Evolutionary conservation across 2,329 filamentous ascomycete species (phyloP).

Genomic region (Aureobasidium sp.): DNA sequence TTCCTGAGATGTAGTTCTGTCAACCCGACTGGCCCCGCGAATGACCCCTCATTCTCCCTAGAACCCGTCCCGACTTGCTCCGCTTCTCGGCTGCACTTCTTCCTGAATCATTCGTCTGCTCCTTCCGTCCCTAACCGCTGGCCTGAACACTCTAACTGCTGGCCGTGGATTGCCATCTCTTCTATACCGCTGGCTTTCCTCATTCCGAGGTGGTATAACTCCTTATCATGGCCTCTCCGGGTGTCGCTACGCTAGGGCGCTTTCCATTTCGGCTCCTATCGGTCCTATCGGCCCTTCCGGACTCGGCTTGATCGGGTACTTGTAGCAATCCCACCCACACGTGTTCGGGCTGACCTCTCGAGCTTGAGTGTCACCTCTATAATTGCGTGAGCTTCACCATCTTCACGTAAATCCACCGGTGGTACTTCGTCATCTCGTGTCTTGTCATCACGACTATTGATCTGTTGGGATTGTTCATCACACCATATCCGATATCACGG

Average conservation of each 20-base stretch:
- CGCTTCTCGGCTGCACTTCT: too few relatives aligned
- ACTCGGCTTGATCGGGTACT: neutral
- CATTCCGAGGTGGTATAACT: neutral
- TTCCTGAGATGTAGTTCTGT: too few relatives aligned
- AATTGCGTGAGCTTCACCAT: slow-evolving; percentile 1
- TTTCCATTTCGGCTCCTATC: neutral
- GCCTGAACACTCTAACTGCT: neutral
- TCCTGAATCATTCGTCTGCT: too few relatives aligned
- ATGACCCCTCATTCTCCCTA: too few relatives aligned
- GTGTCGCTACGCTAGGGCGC: neutral
- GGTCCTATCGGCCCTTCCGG: neutral
- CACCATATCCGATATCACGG: neutral
- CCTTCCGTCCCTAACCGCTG: neutral
- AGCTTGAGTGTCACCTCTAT: neutral
- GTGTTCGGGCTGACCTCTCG: neutral
- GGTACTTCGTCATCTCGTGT: neutral
- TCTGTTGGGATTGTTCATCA: neutral
- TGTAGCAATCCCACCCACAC: neutral
- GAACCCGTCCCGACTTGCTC: too few relatives aligned
- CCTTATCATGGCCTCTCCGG: neutral
- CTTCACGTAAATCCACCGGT: neutral
- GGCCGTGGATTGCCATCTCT: too few relatives aligned
- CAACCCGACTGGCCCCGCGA: too few relatives aligned
- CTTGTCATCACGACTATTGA: neutral
- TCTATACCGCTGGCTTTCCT: neutral